Conservation (phyloP, 2,329 filamentous ascomycete genomes). For the Neofusicoccum ribis region DNA sequence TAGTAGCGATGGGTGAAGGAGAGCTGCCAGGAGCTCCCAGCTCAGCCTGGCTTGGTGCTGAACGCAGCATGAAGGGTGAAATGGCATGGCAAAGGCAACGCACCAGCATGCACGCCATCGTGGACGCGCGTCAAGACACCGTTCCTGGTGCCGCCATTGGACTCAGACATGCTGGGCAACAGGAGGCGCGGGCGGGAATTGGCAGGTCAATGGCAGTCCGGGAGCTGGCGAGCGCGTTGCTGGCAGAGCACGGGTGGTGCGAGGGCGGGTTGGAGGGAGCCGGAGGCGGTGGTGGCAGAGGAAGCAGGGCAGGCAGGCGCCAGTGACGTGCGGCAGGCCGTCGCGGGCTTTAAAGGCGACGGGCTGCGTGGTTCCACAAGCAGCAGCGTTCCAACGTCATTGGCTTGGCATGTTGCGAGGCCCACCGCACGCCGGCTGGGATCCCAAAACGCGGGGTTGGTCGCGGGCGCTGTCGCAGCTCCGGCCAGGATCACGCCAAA, state of each 20-base stretch:
- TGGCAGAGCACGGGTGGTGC: not conserved
- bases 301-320: not conserved
- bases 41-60: not conserved
- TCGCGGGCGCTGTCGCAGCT: slow-evolving; percentile 4
- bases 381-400: slow-evolving; percentile 3
- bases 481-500: not conserved
- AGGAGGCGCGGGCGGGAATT: not conserved
- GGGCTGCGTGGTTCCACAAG: slow-evolving; percentile 8
- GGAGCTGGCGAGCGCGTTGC: not conserved
- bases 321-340: not conserved
- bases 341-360: not conserved
- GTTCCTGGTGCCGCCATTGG: slow-evolving; percentile 16
- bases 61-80: not conserved
- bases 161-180: slow-evolving; percentile 17
- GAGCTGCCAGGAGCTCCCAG: not conserved
- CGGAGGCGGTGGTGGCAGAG: not conserved
- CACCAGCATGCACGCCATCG: slow-evolving; percentile 20
- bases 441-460: slow-evolving; percentile 4
- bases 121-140: slow-evolving; percentile 14
- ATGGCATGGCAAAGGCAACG: not conserved
- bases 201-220: not conserved
- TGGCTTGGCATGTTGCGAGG: not conserved
- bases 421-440: not conserved
- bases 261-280: not conserved
- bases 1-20: not conserved